Evolutionary conservation across 148 eudicot genomes (phyloP), one percentile per base, ranked within the genome.

Genomic region (Diospyros lotus): DNA sequence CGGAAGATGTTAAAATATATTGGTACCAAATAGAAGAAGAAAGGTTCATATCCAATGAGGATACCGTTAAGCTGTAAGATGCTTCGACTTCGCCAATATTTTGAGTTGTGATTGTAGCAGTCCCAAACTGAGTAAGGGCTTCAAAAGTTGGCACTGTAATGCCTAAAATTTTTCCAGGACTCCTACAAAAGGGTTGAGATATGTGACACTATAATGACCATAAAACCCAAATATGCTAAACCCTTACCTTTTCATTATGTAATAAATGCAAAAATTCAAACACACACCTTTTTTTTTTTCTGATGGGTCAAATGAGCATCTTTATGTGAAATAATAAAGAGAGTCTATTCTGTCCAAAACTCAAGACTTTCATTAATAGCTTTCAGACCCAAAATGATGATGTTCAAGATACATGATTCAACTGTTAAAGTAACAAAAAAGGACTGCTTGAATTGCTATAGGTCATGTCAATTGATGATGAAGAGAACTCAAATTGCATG

Each of bases 61-160:
- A 79, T 87, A 91, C 96, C 76, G 98, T 93, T 66, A 94, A 87
- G 86, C 98, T 94, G 80, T 94, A 94, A 3, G 98, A 94, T 74
- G 98, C 98, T 82, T 94, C 98, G 58, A 91, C 87, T 85, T 92
- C 86, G 79, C 96, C 97, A 66, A 84, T 72, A 76, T 94, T 94
- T 83, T 86, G 86, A 42, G 93, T 82, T 41, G 87, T 88, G 75
- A 90, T 87, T 15, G 80, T 88, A 82, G 98, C 97, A 69, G 77
- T 87, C 50, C 98, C 98, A 78, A 81, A 84, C 80, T 94, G 98
- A 52, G 96, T 84, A 2, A 94, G 89, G 52, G 97, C 97, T 92
- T 94, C 95, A 85, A 94, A 94, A 74, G 96, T 90, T 58, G 90
- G 98, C 43, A 87, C 85, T 55, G 89, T 84, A 72, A 94, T 81